Evolutionary conservation across 768 basidiomycete species (phyloP).

Genomic region (Udeniomyces megalosporus): DNA sequence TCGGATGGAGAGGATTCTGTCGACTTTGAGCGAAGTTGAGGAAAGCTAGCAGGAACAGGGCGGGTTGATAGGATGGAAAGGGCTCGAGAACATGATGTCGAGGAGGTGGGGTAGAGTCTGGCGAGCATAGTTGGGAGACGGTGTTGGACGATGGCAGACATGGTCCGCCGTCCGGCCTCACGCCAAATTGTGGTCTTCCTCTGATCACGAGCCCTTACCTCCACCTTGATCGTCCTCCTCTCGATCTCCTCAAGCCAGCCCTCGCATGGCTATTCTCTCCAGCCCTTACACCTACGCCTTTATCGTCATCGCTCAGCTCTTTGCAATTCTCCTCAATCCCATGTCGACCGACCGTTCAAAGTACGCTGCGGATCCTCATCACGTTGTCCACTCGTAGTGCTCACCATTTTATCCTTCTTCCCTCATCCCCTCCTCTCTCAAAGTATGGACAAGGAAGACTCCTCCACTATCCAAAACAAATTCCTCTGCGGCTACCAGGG

Average conservation of each 20-base stretch:
- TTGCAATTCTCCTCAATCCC: not conserved
- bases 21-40: not conserved
- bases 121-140: no score
- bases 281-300: not conserved
- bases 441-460: conserved; percentile 29
- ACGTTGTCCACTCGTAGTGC: no score
- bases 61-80: no score
- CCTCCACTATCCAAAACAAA: conserved; percentile 66
- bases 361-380: not conserved
- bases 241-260: no score
- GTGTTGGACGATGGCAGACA: no score
- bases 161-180: no score
- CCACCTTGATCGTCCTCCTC: no score
- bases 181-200: no score
- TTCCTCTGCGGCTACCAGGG: conserved; percentile 76
- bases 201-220: no score
- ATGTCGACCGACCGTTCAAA: not conserved
- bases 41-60: not conserved
- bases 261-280: no score
- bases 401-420: not conserved
- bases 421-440: no score
- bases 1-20: not conserved
- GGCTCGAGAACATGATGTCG: not conserved
- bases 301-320: not conserved
- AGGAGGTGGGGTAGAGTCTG: not conserved